These are phyloP conservation scores for Erythrophleum fordii DNA, from an alignment of 306 rosid genomes.

Conservation along the genomic window DNA sequence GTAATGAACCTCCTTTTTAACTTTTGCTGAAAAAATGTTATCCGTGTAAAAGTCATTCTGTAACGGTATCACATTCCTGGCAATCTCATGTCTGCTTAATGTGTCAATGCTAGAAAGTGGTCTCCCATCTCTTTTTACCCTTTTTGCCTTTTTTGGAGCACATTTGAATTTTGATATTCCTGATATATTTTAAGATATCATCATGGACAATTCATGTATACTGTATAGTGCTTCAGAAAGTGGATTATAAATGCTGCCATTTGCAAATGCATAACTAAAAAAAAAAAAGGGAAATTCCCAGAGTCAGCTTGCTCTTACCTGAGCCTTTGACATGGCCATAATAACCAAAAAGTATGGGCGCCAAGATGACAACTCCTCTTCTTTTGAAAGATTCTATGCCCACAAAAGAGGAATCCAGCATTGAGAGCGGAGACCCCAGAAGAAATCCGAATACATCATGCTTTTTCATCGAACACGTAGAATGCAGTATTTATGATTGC, in stretches of 20 bases:
- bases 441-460: slow-evolving; percentile 17
- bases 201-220: neutral
- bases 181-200: slow-evolving; percentile 3
- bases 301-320: neutral
- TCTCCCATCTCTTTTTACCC: neutral
- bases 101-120: neutral
- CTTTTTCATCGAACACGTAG: slow-evolving; percentile 23
- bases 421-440: slow-evolving; percentile 1
- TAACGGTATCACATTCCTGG: slow-evolving; percentile 2
- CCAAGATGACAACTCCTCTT: neutral
- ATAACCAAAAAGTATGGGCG: slow-evolving; percentile 27
- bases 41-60: neutral
- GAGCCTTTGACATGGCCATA: slow-evolving; percentile 4
- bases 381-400: slow-evolving; percentile 45
- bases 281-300: neutral
- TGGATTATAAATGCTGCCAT: neutral
- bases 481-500: neutral
- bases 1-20: neutral
- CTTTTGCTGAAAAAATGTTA: neutral
- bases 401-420: slow-evolving; percentile 31
- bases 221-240: neutral
- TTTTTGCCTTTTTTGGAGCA: neutral
- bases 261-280: slow-evolving; percentile 23
- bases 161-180: slow-evolving; percentile 12
- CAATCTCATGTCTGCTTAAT: neutral